These are phyloP conservation scores for Fusarium sp. DNA, from an alignment of 2,329 filamentous ascomycete species.

Conservation along the genomic window DNA sequence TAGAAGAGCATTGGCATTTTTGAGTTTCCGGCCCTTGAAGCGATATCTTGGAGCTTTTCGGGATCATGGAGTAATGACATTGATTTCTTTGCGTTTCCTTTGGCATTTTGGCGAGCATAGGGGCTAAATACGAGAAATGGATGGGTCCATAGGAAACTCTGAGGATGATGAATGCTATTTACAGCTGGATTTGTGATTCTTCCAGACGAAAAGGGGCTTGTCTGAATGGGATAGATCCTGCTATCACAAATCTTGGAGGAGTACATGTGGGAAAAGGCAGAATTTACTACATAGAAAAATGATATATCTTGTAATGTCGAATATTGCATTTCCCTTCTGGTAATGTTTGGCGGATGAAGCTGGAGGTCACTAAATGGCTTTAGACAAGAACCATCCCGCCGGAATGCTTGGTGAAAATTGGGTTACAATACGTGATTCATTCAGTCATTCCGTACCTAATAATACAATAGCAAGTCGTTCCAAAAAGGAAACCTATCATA, in stretches of 20 bases:
- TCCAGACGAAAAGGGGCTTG: conserved; percentile 8
- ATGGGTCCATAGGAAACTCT: conserved; percentile 3
- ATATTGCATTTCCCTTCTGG: neutral
- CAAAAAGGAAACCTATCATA: conserved; percentile 19
- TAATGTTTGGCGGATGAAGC: neutral
- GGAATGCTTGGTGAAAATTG: neutral
- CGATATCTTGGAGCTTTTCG: conserved; percentile 1
- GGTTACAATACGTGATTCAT: conserved; percentile 7
- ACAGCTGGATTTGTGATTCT: conserved; percentile 6
- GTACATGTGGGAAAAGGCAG: conserved; percentile 13
- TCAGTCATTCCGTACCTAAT: conserved; percentile 8
- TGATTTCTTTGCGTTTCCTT: conserved; percentile 18
- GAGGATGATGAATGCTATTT: conserved; percentile 5
- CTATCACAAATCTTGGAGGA: conserved; percentile 17
- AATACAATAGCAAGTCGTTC: conserved; percentile 22
- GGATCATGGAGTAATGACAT: conserved; percentile 17
- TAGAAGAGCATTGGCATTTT: conserved; percentile 5
- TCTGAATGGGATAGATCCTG: conserved; percentile 7
- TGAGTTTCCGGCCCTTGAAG: neutral
- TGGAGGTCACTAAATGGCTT: neutral
- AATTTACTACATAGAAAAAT: conserved; percentile 22
- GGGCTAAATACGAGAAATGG: neutral
- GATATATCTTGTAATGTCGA: conserved; percentile 8
- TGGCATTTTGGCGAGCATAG: conserved; percentile 18
- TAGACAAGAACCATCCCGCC: neutral